Evolutionary conservation across 306 rosid genomes (phyloP).

Genomic region (Cyclanthera cordifolia): DNA sequence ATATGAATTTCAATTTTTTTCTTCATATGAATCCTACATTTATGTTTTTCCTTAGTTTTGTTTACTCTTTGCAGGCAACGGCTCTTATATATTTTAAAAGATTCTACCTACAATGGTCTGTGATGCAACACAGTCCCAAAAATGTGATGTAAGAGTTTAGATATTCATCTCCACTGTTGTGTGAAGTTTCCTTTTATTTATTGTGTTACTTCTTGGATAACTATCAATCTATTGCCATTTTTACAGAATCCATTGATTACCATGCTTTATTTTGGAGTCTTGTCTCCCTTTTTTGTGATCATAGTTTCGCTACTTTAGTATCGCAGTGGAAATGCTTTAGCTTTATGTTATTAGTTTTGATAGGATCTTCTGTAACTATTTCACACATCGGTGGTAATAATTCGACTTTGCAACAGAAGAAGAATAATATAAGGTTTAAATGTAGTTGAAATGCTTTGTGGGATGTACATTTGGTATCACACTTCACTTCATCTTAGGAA

Average conservation of each 20-base stretch:
- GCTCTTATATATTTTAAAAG: slow-evolving; percentile 92
- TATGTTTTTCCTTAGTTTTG: slow-evolving; percentile 17
- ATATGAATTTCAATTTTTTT: not conserved
- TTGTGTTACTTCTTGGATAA: not conserved
- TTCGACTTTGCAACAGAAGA: not conserved
- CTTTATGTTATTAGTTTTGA: too few relatives aligned
- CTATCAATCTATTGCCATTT: too few relatives aligned
- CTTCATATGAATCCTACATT: not conserved
- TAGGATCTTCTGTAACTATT: too few relatives aligned
- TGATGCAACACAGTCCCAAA: slow-evolving; percentile 94
- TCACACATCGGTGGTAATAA: too few relatives aligned
- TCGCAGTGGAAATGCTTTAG: too few relatives aligned
- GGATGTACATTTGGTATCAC: not conserved
- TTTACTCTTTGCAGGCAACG: slow-evolving; percentile 55
- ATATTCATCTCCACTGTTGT: not conserved
- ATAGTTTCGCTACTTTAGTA: too few relatives aligned
- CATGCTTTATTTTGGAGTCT: too few relatives aligned
- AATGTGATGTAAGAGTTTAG: slow-evolving; percentile 58
- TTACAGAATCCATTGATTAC: too few relatives aligned
- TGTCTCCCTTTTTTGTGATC: too few relatives aligned
- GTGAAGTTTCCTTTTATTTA: not conserved
- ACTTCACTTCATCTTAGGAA: not conserved
- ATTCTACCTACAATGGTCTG: slow-evolving; percentile 83
- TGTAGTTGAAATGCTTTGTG: not conserved
- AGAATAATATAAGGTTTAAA: not conserved